Base-by-base conservation (phyloP, 2,329 filamentous ascomycete species). In the Aspergillus pseudoterreus region DNA sequence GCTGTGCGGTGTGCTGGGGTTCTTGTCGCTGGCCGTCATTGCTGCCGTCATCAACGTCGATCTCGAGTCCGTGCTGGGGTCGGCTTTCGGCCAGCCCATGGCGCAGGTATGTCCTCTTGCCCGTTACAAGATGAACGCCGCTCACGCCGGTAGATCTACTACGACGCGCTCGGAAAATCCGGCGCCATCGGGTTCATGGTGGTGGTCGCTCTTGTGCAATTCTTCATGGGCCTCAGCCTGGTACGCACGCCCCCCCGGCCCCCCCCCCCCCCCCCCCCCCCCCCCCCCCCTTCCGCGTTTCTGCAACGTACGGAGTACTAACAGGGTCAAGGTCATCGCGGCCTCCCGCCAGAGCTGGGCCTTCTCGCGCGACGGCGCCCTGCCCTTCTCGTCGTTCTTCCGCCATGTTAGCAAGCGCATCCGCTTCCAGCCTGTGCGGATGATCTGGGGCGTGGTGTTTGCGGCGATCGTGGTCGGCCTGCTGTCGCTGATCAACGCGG, bases 311-410 rank as follows among this genome's bases (percentile, higher is more conserved):
- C 19, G 19, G 19, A 19, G 19, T 19, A 9, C n/a, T 19, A 22
- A 27, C 51, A 19, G 47, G 47, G 51, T 4, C 9, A 61, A 74
- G 66, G 67, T 82, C 3, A 77, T 84, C 3, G 82, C 82, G 1
- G 79, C 78, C 4, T 82, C 79, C 6, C 76, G 83, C 5, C 82
- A 85, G 66, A 76, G 74, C 27, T 86, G 82, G 82, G 82, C 82
- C 0, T 85, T 85, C 62, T 81, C 80, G 9, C 77, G 82, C 17
- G 82, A 85, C 58, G 81, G 81, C 2, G 82, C 82, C 1, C 71
- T 85, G 1, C 82, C 82, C 0, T 84, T 85, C 62, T 82, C 79
- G 1, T 64, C 55, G 4, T 83, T 80, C 66, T 81, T 84, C 66
- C 74, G 81, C 32, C 74, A 75, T 4, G 80, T 85, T 61, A 80